These are phyloP conservation scores for Umbellularia californica DNA, from an alignment of 164 flowering plant species.

Conservation along the genomic window DNA sequence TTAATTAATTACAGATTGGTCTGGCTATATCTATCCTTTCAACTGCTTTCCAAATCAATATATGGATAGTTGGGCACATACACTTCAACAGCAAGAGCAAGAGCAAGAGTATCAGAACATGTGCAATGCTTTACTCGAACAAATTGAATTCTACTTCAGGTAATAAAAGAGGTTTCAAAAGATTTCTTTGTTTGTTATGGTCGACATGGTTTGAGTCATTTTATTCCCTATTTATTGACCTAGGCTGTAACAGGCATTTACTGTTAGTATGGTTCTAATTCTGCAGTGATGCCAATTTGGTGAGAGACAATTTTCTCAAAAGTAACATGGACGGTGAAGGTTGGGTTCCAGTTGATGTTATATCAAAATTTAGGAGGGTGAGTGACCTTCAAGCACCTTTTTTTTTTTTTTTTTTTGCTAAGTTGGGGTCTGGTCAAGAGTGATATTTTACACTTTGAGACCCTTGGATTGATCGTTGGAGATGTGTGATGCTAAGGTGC, in stretches of 20 bases:
- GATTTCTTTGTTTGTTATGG: background rate
- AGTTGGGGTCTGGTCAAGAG: too few species aligned
- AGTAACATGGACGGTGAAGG: background rate
- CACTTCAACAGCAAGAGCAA: too few species aligned
- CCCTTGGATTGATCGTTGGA: too few species aligned
- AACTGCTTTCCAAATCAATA: too few species aligned
- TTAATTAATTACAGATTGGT: too few species aligned
- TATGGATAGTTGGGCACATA: too few species aligned
- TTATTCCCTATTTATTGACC: background rate
- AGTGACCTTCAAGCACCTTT: background rate
- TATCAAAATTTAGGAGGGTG: background rate
- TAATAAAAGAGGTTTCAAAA: background rate
- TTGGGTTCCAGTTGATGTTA: conserved; percentile 1
- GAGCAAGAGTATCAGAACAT: background rate
- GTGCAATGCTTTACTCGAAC: background rate
- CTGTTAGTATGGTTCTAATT: background rate
- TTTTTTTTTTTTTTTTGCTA: too few species aligned
- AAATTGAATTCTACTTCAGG: conserved; percentile 5
- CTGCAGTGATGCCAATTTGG: background rate
- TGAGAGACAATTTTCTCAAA: background rate
- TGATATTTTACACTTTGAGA: too few species aligned
- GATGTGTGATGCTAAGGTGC: too few species aligned
- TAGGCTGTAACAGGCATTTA: too few species aligned
- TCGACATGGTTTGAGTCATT: background rate
- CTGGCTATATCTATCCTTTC: too few species aligned